Evolutionary conservation across 768 basidiomycete genomes (phyloP).

Genomic region (Tulasnella sp.): DNA sequence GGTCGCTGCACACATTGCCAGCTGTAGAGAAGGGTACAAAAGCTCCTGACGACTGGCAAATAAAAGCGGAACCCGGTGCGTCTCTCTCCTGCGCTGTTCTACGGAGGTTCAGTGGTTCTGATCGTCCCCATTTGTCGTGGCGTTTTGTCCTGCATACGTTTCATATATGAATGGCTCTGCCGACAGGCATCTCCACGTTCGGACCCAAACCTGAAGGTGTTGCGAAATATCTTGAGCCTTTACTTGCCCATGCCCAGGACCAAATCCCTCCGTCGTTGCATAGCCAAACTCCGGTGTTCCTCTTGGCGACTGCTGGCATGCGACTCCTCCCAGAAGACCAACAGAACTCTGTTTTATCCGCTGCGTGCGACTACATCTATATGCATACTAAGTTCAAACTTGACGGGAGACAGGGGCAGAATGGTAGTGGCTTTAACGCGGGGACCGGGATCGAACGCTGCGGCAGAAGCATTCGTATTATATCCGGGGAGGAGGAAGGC

Average conservation of each 20-base stretch:
- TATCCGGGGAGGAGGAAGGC: conserved; percentile 96
- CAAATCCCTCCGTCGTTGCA: conserved; percentile 82
- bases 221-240: conserved; percentile 63
- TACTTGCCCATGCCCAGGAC: conserved; percentile 68
- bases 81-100: conserved; percentile 11
- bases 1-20: conserved; percentile 39
- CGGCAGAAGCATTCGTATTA: conserved; percentile 84
- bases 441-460: conserved; percentile 65
- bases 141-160: not conserved
- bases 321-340: conserved; percentile 59
- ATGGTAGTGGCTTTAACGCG: not conserved
- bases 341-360: conserved; percentile 58
- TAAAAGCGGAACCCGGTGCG: conserved; percentile 88
- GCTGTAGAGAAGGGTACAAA: conserved; percentile 86
- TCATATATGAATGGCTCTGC: not conserved
- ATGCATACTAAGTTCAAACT: conserved; percentile 69
- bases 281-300: conserved; percentile 74
- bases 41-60: conserved; percentile 70
- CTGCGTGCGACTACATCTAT: conserved; percentile 65
- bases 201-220: conserved; percentile 55
- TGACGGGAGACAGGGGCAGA: conserved; percentile 29
- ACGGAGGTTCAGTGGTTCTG: not conserved
- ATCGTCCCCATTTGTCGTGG: not conserved
- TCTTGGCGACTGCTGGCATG: conserved; percentile 97
- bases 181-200: conserved; percentile 74